Evolutionary conservation across 441 rosid species (phyloP), one percentile per base, ranked within the genome.

Genomic region (Euphorbia celastroides): DNA sequence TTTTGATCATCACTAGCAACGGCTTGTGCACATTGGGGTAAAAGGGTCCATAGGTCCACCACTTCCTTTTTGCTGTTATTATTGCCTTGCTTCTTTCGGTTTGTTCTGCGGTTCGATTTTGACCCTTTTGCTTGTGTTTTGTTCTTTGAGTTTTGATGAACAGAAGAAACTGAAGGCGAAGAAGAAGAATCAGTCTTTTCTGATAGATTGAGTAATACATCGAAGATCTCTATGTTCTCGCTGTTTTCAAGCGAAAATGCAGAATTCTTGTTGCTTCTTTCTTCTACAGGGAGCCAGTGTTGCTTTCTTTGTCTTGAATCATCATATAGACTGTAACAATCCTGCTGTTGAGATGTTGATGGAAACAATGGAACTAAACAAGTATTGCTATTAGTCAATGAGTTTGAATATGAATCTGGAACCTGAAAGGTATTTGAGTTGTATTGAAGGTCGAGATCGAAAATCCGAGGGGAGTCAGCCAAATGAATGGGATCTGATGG

Each of bases 1-100:
- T 79, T 75, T 38, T 86, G 89, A 60, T 93, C 97, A 64, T 79
- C 80, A 62, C 69, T 85, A 6, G 93, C 81, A 20, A 88, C 88
- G 22, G 97, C 82, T 78, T 89, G 97, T 2, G 97, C 97, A 70
- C 96, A 91, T 50, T 82, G 88, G 64, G 81, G 83, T 54, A 93
- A 68, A 0, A 91, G 83, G 65, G 83, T 81, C 76, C 86, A 31
- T 65, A 89, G 72, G 77, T 93, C 97, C 26, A 94, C 89, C 27
- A 87, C 70, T 55, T 83, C 93, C 2, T 72, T 62, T 66, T 70
- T 81, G 30, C 28, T 51, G 54, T 63, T 25, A 42, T 72, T 13
- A 26, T 48, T 12, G n/a, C 60, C 70, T 69, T 75, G 83, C 80
- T 65, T 83, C 25, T 62, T 16, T 2, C 67, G 73, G 11, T 44